Conservation (phyloP, 2,329 filamentous ascomycete species). For the Exophiala sp. region DNA sequence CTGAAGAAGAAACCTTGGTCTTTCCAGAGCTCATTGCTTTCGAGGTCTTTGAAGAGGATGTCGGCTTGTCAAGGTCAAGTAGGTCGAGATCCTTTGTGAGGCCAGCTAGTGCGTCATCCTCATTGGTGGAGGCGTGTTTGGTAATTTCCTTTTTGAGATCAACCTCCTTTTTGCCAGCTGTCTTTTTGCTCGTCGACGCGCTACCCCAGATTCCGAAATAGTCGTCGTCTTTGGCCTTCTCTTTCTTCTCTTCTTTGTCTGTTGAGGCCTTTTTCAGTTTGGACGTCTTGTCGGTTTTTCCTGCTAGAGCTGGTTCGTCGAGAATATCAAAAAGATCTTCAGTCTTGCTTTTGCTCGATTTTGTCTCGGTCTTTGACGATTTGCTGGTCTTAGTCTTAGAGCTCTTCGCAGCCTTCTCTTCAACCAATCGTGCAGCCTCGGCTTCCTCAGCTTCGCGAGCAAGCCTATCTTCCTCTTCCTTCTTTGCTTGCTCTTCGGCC, state of each 20-base stretch:
- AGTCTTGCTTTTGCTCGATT: slow-evolving; percentile 29
- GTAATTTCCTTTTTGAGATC: slow-evolving; percentile 44
- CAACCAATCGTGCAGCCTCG: slow-evolving; percentile 31
- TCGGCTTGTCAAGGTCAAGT: slow-evolving; percentile 34
- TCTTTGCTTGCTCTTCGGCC: slow-evolving; percentile 31
- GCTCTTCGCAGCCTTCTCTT: slow-evolving; percentile 33
- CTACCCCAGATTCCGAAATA: slow-evolving; percentile 31
- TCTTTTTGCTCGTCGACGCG: slow-evolving; percentile 30
- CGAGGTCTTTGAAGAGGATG: slow-evolving; percentile 42
- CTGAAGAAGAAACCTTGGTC: slow-evolving; percentile 43
- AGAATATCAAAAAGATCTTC: slow-evolving; percentile 37
- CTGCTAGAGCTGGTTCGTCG: slow-evolving; percentile 27
- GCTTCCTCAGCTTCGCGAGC: slow-evolving; percentile 33
- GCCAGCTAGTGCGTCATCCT: slow-evolving; percentile 37
- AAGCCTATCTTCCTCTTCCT: slow-evolving; percentile 31
- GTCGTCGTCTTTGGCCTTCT: slow-evolving; percentile 28
- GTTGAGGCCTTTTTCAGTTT: slow-evolving; percentile 26
- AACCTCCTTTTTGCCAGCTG: slow-evolving; percentile 36
- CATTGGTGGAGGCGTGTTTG: slow-evolving; percentile 41
- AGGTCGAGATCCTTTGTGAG: slow-evolving; percentile 41
- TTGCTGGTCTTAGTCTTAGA: slow-evolving; percentile 31
- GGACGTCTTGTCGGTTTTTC: slow-evolving; percentile 18
- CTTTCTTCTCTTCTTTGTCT: slow-evolving; percentile 18
- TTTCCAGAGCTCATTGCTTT: slow-evolving; percentile 39
- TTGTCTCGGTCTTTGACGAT: slow-evolving; percentile 25